Conservation (phyloP, 768 basidiomycete species). For the Tylopilus balloui region DNA sequence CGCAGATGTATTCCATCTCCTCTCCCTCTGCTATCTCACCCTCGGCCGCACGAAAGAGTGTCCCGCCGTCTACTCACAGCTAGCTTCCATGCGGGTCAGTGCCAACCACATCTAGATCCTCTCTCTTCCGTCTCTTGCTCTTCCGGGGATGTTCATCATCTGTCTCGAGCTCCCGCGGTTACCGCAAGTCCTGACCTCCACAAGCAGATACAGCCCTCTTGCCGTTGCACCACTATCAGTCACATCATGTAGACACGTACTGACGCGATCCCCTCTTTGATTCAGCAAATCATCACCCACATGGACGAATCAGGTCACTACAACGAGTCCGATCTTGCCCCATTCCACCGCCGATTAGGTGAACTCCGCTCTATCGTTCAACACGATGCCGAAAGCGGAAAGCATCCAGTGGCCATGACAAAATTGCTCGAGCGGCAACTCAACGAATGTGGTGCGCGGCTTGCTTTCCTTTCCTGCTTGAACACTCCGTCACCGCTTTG, state of each 20-base stretch:
- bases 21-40: conserved; percentile 96
- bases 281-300: conserved; percentile 88
- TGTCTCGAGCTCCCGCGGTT: neutral
- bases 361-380: conserved; percentile 85
- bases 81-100: conserved; percentile 94
- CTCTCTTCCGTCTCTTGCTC: conserved; percentile 1
- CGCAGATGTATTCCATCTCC: conserved; percentile 90
- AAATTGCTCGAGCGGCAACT: conserved; percentile 88
- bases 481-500: conserved; percentile 1
- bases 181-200: conserved; percentile 22
- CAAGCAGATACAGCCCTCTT: conserved; percentile 18
- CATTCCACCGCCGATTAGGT: conserved; percentile 76
- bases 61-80: conserved; percentile 93
- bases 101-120: neutral
- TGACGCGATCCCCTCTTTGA: conserved; percentile 21
- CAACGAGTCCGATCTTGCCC: conserved; percentile 84
- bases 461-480: conserved; percentile 6
- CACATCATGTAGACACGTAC: conserved; percentile 21
- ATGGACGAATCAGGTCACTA: conserved; percentile 96
- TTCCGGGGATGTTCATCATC: conserved; percentile 4
- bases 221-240: conserved; percentile 17
- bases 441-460: conserved; percentile 79
- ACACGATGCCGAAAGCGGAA: conserved; percentile 73
- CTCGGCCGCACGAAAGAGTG: conserved; percentile 94
- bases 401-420: conserved; percentile 82